These are phyloP conservation scores for Croton laevigatus DNA, from an alignment of 441 rosid species.

Conservation along the genomic window DNA sequence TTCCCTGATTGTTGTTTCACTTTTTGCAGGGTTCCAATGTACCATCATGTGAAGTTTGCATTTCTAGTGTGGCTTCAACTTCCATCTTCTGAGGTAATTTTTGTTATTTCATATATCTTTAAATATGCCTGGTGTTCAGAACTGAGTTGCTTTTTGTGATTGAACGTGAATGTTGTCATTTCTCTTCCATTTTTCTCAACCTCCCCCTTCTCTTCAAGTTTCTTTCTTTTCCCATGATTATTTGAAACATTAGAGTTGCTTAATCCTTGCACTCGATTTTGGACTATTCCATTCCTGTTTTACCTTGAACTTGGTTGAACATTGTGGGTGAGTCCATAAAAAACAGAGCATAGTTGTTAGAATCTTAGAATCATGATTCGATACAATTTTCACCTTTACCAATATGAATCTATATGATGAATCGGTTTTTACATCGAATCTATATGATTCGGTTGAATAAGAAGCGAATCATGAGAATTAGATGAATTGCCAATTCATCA, in stretches of 20 bases:
- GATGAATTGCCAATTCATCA: too few species aligned
- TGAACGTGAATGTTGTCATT: background rate
- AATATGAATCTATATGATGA: too few species aligned
- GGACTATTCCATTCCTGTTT: background rate
- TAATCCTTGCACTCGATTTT: background rate
- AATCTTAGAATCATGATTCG: too few species aligned
- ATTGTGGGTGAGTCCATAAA: background rate
- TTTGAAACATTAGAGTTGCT: background rate
- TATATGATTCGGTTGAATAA: too few species aligned
- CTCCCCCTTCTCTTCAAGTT: too few species aligned
- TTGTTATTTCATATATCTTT: slow-evolving; percentile 9
- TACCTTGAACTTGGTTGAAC: background rate
- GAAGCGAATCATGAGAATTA: too few species aligned
- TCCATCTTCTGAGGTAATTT: slow-evolving; percentile 40
- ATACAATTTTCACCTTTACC: too few species aligned
- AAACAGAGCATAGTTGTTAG: too few species aligned
- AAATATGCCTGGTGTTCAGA: background rate
- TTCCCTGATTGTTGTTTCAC: slow-evolving; percentile 7
- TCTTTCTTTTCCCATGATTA: background rate
- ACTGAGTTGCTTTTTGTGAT: slow-evolving; percentile 1
- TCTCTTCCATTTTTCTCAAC: background rate
- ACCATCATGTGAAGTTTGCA: slow-evolving; percentile 62
- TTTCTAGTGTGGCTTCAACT: slow-evolving; percentile 84
- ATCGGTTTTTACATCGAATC: too few species aligned
- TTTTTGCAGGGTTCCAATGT: slow-evolving; percentile 58